A percentile compares a stretch with the other conserved stretches of the same genome.
phyloP scores from a whole-genome alignment of 2,329 filamentous ascomycete species.

The Pseudocercospora vitis region DNA sequence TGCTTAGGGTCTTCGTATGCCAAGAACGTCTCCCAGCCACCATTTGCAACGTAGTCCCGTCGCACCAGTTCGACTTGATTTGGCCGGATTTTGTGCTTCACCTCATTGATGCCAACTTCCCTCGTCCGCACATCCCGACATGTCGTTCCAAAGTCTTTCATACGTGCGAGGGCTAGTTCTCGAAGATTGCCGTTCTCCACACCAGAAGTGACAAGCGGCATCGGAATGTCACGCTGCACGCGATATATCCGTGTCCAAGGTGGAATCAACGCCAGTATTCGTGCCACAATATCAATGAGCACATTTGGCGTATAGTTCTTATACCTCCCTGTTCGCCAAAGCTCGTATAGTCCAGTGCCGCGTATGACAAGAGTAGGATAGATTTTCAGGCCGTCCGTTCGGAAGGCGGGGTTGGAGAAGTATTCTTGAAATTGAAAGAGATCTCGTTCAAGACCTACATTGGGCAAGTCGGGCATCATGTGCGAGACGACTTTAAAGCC shows the following conservation, averaged over 20 bases:
- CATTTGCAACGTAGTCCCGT: conserved; percentile 91
- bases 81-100: conserved; percentile 96
- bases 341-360: conserved; percentile 91
- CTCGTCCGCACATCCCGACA: conserved; percentile 95
- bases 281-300: conserved; percentile 89
- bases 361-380: conserved; percentile 97
- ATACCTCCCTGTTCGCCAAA: conserved; percentile 95
- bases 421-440: conserved; percentile 97
- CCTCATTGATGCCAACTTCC: conserved; percentile 97
- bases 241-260: conserved; percentile 99
- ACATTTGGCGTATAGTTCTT: conserved; percentile 99
- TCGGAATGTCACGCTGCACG: conserved; percentile 98
- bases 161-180: conserved; percentile 88
- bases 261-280: conserved; percentile 91
- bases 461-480: conserved; percentile 99
- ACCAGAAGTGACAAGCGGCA: conserved; percentile 97
- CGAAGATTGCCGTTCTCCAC: conserved; percentile 97
- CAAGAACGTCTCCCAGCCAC: conserved; percentile 97
- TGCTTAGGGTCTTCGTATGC: conserved; percentile 98
- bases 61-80: conserved; percentile 94
- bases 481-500: conserved; percentile 99
- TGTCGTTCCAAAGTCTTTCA: conserved; percentile 98
- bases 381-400: conserved; percentile 95
- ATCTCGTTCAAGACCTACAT: conserved; percentile 97
- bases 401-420: conserved; percentile 93